These are phyloP conservation scores for Cercospora zeina DNA, from an alignment of 2,329 filamentous ascomycete genomes.

Conservation along the genomic window DNA sequence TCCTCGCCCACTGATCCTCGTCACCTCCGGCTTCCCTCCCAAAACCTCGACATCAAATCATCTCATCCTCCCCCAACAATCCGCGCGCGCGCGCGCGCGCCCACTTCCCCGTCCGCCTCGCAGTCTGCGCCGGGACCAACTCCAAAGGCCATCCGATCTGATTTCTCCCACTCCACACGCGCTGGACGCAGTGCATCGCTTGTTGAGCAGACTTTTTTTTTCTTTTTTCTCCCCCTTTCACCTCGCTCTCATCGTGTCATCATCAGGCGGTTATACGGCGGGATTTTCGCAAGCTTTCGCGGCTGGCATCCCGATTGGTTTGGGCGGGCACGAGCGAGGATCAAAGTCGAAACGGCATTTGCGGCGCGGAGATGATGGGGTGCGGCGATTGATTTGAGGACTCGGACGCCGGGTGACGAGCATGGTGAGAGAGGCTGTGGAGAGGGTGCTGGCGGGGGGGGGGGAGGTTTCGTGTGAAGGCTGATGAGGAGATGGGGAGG, in stretches of 20 bases:
- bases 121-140: constrained; percentile 44
- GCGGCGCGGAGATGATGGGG: constrained; percentile 48
- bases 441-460: constrained; percentile 26
- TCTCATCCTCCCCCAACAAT: constrained; percentile 52
- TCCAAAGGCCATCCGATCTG: constrained; percentile 35
- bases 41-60: constrained; percentile 43
- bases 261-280: constrained; percentile 53
- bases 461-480: constrained; percentile 28
- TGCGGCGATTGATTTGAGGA: constrained; percentile 50
- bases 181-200: constrained; percentile 52
- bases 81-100: constrained; percentile 47
- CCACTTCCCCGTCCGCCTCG: constrained; percentile 45
- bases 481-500: constrained; percentile 29
- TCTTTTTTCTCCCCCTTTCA: too few relatives aligned
- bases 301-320: constrained; percentile 52
- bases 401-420: constrained; percentile 36
- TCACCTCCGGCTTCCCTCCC: constrained; percentile 53
- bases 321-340: constrained; percentile 46
- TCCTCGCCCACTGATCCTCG: constrained; percentile 46
- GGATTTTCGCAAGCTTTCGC: constrained; percentile 49
- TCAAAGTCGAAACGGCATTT: constrained; percentile 47
- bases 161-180: constrained; percentile 47
- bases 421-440: constrained; percentile 25
- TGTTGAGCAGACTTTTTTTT: constrained; percentile 54
- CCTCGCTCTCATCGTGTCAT: constrained; percentile 50